A percentile compares a stretch with the other conserved stretches of the same genome.
Conservation (phyloP, 257 asterid genomes). For the Rauvolfia tetraphylla region DNA sequence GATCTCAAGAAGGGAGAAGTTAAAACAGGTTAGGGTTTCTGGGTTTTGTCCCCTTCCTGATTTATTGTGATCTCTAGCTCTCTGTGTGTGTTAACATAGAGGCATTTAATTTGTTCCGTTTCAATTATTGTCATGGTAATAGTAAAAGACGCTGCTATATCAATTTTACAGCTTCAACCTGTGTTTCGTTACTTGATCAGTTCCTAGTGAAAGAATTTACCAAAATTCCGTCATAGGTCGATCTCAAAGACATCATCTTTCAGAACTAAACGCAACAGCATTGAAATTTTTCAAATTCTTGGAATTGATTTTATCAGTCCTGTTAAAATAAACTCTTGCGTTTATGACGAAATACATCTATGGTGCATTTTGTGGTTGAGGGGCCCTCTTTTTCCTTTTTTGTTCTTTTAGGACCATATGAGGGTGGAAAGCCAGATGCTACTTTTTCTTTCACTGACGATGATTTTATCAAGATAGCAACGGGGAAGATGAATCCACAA, state of each 20-base stretch:
- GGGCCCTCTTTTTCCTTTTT: not conserved
- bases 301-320: not conserved
- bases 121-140: not conserved
- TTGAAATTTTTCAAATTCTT: not conserved
- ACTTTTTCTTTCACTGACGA: slow-evolving; percentile 87
- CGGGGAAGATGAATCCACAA: slow-evolving; percentile 55
- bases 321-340: not conserved
- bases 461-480: slow-evolving; percentile 43
- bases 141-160: not conserved
- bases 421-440: slow-evolving; percentile 94
- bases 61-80: not conserved
- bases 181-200: too few relatives aligned
- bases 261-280: not conserved
- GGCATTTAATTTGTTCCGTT: not conserved
- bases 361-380: not conserved
- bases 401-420: slow-evolving; percentile 50
- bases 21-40: slow-evolving; percentile 62
- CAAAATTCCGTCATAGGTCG: not conserved
- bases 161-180: too few relatives aligned
- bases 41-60: not conserved
- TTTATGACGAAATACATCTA: not conserved
- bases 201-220: not conserved
- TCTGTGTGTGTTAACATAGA: not conserved
- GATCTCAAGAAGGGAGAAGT: slow-evolving; percentile 96
- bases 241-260: not conserved